Evolutionary conservation across 2,329 filamentous ascomycete genomes (phyloP).

Genomic region (Colletotrichum sp.): DNA sequence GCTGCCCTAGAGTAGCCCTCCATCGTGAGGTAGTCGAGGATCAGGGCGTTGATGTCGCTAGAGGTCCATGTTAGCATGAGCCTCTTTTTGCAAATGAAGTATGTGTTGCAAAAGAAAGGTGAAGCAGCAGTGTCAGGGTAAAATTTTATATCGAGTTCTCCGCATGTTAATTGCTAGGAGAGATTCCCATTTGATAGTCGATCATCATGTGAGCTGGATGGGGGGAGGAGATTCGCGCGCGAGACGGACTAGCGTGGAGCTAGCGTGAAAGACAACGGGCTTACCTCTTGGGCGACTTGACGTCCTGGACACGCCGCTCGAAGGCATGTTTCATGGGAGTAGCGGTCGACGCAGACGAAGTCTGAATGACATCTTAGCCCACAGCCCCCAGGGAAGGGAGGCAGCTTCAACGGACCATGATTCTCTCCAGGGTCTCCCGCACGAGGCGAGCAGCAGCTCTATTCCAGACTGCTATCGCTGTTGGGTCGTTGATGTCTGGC

Average conservation of each 20-base stretch:
- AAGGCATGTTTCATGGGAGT: conserved; percentile 77
- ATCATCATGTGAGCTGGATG: conserved; percentile 70
- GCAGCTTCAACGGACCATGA: conserved; percentile 23
- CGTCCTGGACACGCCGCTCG: conserved; percentile 80
- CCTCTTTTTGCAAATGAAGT: not conserved
- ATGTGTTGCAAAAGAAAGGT: not conserved
- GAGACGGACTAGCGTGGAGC: conserved; percentile 3
- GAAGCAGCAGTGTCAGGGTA: conserved; percentile 57
- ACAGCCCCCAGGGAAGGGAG: not conserved
- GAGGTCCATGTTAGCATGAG: conserved; percentile 30
- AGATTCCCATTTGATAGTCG: conserved; percentile 99
- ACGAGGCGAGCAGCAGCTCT: conserved; percentile 23
- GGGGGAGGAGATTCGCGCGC: conserved; percentile 10
- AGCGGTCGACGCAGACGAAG: conserved; percentile 75
- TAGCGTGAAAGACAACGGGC: conserved; percentile 36
- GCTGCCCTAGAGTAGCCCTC: conserved; percentile 95
- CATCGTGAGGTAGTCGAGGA: conserved; percentile 96
- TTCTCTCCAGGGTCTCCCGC: conserved; percentile 24
- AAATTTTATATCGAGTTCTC: conserved; percentile 83
- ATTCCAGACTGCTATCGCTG: conserved; percentile 23
- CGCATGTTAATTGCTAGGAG: conserved; percentile 92
- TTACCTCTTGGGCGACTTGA: conserved; percentile 90
- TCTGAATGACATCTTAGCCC: conserved; percentile 44
- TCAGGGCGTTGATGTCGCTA: conserved; percentile 93
- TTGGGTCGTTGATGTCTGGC: conserved; percentile 22